Evolutionary conservation across 2,329 filamentous ascomycete genomes (phyloP).

Genomic region (Septoria petroselini): DNA sequence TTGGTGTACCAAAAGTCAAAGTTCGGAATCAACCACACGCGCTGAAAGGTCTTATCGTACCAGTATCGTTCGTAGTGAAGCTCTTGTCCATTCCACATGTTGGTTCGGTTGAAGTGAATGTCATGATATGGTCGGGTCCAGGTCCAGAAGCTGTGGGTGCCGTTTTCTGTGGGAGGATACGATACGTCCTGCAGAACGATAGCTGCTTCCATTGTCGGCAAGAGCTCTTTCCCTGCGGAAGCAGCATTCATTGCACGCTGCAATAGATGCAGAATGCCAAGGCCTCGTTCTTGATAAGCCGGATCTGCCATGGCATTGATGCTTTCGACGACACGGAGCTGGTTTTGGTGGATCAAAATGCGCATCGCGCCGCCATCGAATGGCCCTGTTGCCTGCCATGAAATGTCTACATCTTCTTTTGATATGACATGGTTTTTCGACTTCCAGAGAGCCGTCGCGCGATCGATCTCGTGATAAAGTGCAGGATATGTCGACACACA

Average conservation of each 20-base stretch:
- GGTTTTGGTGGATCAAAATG: conserved; percentile 24
- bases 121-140: conserved; percentile 11
- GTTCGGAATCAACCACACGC: conserved; percentile 21
- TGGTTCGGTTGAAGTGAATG: conserved; percentile 10
- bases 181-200: conserved; percentile 21
- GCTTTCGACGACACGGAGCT: conserved; percentile 24
- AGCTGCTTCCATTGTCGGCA: conserved; percentile 26
- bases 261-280: conserved; percentile 21
- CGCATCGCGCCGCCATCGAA: conserved; percentile 20
- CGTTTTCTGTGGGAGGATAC: conserved; percentile 16
- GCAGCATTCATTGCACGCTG: conserved; percentile 22
- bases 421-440: conserved; percentile 16
- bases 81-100: neutral
- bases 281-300: conserved; percentile 8
- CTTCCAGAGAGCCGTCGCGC: conserved; percentile 30
- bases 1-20: conserved; percentile 18
- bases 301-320: conserved; percentile 15
- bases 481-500: conserved; percentile 53
- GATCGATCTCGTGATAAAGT: conserved; percentile 44
- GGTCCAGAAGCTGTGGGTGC: conserved; percentile 18
- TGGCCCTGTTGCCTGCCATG: conserved; percentile 21
- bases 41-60: conserved; percentile 2
- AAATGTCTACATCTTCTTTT: conserved; percentile 20
- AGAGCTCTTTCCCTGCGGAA: conserved; percentile 17
- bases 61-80: conserved; percentile 9